Base-by-base conservation (phyloP, 805 yeast species). In the Cephaloascus fragrans region DNA sequence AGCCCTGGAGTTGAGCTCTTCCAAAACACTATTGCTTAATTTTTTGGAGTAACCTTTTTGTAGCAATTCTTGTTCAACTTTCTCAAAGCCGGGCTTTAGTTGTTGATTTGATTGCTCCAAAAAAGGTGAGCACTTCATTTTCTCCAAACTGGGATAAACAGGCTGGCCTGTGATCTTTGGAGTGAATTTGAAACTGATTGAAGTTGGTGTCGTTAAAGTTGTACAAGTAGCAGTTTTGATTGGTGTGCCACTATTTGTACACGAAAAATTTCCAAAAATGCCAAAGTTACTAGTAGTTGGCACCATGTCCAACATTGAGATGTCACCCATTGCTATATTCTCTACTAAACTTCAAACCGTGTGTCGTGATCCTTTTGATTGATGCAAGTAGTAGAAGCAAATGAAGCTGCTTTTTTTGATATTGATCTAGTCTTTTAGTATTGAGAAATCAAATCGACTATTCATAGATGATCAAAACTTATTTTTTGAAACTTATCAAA, bases 41-140 rank as follows among this genome's bases (percentile, higher is more conserved):
- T 59, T 62, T 40, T 70, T 61, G 1, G 79, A 71, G 52, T 70
- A 74, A 37, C 75, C 64, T 39, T 64, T 64, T 15, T 61, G 56
- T 37, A 68, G 57, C 56, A 73, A 28, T 10, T 41, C 48, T 61
- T 64, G 41, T 59, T 69, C 2, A 69, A 69, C 40, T 61, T 69
- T 35, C 6, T 23, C 28, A n/a, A n/a, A n/a, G n/a, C n/a, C n/a
- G 12, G 28, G 6, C 10, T 23, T 6, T 23, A 23, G 6, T 23
- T 23, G 28, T 8, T 8, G 6, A 23, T 23, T 23, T 8, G 6
- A 8, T 23, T 6, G 12, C 12, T 6, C 28, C 28, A 23, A 8
- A 8, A 12, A 23, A 23, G 28, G 28, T 12, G 28, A 8, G 6
- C 12, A 12, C 28, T 8, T 23, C 12, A 12, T 6, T 23, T 31